Evolutionary conservation across 2,329 filamentous ascomycete species (phyloP).

Genomic region (Ilyonectria sp.): DNA sequence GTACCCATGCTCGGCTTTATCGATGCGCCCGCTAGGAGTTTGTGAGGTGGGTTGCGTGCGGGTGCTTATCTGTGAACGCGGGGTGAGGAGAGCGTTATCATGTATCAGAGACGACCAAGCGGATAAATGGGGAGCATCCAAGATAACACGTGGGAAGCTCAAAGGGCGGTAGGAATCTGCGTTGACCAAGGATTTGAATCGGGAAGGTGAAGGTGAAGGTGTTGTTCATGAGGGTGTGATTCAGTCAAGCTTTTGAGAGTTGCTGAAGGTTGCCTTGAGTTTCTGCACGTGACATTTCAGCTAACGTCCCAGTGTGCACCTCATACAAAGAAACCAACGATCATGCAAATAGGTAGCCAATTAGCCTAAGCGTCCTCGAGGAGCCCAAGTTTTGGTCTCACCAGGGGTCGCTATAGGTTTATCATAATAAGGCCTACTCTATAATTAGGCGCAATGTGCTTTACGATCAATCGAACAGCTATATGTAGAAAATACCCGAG

Average conservation of each 20-base stretch:
- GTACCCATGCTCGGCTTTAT: slow-evolving; percentile 45
- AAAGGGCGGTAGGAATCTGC: background rate
- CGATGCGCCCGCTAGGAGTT: slow-evolving; percentile 4
- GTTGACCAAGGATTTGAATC: background rate
- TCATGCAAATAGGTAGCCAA: background rate
- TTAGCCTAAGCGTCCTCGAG: no score
- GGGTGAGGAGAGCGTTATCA: slow-evolving; percentile 1
- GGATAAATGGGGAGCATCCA: background rate
- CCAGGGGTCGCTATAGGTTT: no score
- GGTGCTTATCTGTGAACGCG: slow-evolving; percentile 26
- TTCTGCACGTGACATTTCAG: background rate
- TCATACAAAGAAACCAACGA: background rate
- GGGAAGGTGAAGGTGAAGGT: background rate
- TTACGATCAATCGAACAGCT: background rate
- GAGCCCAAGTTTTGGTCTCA: no score
- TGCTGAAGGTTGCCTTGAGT: background rate
- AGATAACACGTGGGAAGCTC: background rate
- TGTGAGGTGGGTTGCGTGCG: background rate
- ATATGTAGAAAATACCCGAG: background rate
- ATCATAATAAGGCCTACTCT: no score
- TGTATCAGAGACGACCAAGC: background rate
- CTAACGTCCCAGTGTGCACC: background rate
- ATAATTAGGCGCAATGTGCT: no score
- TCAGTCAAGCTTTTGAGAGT: background rate
- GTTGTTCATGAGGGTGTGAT: background rate